Conservation (phyloP, 2,329 filamentous ascomycete species). For the Aspergillus quadricinctus region DNA sequence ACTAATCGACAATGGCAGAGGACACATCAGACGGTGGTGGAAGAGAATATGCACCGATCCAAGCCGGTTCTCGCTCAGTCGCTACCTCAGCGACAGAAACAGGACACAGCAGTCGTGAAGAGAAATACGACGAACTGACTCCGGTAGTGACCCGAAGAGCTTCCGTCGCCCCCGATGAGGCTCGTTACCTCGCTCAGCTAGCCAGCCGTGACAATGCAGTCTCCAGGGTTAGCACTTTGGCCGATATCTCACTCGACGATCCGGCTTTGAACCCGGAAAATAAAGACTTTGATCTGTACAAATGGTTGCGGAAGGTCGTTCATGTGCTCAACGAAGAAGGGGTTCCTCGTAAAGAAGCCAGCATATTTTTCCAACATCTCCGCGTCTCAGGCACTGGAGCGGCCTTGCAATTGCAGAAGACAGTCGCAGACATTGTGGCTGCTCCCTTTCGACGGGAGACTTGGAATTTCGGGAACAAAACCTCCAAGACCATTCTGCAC, state of each 20-base stretch:
- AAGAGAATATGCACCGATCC: neutral
- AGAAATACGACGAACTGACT: neutral
- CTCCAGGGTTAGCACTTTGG: neutral
- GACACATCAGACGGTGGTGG: neutral
- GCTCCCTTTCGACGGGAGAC: slow-evolving; percentile 16
- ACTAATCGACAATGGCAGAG: neutral
- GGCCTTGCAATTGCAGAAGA: slow-evolving; percentile 22
- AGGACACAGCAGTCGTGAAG: neutral
- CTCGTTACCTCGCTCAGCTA: neutral
- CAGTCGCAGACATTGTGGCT: slow-evolving; percentile 15
- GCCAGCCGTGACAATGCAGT: neutral
- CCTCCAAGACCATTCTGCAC: slow-evolving; percentile 48
- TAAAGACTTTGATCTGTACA: slow-evolving; percentile 6
- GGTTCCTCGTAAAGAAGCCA: slow-evolving; percentile 7
- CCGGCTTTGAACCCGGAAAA: slow-evolving; percentile 4
- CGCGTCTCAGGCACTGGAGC: slow-evolving; percentile 24
- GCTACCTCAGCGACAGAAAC: neutral
- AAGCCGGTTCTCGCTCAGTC: neutral
- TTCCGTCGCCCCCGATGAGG: neutral
- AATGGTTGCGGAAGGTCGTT: slow-evolving; percentile 3
- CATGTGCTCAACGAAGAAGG: slow-evolving; percentile 1
- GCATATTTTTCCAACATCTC: slow-evolving; percentile 20
- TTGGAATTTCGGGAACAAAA: slow-evolving; percentile 11
- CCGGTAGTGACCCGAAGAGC: neutral
- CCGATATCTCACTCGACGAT: neutral